Conservation (phyloP, 2,329 filamentous ascomycete species). For the Aspergillus oerlinghausenensis region DNA sequence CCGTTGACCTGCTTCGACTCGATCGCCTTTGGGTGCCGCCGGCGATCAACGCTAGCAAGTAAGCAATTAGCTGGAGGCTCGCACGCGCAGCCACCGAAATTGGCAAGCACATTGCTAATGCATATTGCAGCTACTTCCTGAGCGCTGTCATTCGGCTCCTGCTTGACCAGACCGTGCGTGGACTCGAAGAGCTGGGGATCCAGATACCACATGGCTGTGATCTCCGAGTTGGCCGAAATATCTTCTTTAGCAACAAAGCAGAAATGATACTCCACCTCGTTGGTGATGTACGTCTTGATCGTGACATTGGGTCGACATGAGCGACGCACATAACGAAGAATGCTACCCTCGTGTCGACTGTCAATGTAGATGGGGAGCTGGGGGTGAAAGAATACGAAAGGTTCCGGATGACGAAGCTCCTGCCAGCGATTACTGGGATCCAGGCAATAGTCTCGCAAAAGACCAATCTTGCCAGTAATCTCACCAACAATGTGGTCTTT, state of each 20-base stretch:
- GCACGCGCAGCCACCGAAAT: slow-evolving; percentile 49
- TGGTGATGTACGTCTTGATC: slow-evolving; percentile 79
- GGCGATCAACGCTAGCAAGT: slow-evolving; percentile 42
- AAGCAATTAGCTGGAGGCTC: slow-evolving; percentile 34
- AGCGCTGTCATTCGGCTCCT: slow-evolving; percentile 36
- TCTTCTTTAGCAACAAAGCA: slow-evolving; percentile 81
- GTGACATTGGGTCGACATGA: slow-evolving; percentile 89
- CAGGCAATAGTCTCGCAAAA: slow-evolving; percentile 67
- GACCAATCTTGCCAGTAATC: slow-evolving; percentile 71
- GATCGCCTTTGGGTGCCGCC: slow-evolving; percentile 29
- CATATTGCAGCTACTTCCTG: slow-evolving; percentile 41
- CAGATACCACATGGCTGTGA: slow-evolving; percentile 48
- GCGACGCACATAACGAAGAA: slow-evolving; percentile 81
- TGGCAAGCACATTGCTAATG: slow-evolving; percentile 45
- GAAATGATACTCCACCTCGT: slow-evolving; percentile 77
- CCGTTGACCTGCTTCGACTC: slow-evolving; percentile 41
- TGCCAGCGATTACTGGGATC: slow-evolving; percentile 64
- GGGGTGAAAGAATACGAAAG: slow-evolving; percentile 84
- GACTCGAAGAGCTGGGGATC: slow-evolving; percentile 37
- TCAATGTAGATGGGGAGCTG: slow-evolving; percentile 89
- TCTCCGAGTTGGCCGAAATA: slow-evolving; percentile 56
- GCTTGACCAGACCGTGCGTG: slow-evolving; percentile 38
- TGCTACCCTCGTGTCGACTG: slow-evolving; percentile 78
- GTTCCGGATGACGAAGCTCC: slow-evolving; percentile 55
- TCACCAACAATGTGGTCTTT: slow-evolving; percentile 60